Evolutionary conservation across 306 rosid species (phyloP).

Genomic region (Quillaja saponaria): DNA sequence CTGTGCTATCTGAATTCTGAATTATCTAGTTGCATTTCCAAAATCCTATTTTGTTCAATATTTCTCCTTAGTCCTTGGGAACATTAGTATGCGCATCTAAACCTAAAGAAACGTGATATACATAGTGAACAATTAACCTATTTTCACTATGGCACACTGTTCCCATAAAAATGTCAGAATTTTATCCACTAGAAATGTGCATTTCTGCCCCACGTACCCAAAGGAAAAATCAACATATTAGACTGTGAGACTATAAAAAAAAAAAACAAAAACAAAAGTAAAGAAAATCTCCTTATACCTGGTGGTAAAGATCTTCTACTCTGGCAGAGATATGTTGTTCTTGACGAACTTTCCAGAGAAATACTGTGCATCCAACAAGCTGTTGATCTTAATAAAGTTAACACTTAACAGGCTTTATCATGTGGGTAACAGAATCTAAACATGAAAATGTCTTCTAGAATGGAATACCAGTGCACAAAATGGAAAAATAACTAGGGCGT

Average conservation of each 20-base stretch:
- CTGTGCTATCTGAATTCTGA: constrained; percentile 10
- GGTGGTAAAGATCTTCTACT: constrained; percentile 74
- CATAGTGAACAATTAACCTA: background rate
- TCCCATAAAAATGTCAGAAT: constrained; percentile 14
- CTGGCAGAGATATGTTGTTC: constrained; percentile 48
- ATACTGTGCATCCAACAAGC: constrained; percentile 60
- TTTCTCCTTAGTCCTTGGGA: constrained; percentile 3
- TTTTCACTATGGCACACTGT: constrained; percentile 10
- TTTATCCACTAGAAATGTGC: constrained; percentile 8
- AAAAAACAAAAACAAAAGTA: too few relatives aligned
- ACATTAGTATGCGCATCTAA: constrained; percentile 14
- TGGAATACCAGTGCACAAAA: constrained; percentile 64
- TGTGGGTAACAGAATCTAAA: constrained; percentile 31
- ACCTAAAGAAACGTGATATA: constrained; percentile 18
- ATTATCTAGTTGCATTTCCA: constrained; percentile 1
- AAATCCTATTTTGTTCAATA: constrained; percentile 21
- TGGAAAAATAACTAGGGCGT: constrained; percentile 49
- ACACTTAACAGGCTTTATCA: constrained; percentile 41
- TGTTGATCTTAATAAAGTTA: constrained; percentile 54
- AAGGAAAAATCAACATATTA: too few relatives aligned
- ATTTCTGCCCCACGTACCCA: too few relatives aligned
- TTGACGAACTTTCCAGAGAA: constrained; percentile 48
- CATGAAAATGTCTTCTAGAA: constrained; percentile 37
- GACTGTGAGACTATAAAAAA: too few relatives aligned
- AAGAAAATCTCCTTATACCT: constrained; percentile 41